These are phyloP conservation scores for Penicillium griseofulvum DNA, from an alignment of 2,329 filamentous ascomycete species.

Conservation along the genomic window DNA sequence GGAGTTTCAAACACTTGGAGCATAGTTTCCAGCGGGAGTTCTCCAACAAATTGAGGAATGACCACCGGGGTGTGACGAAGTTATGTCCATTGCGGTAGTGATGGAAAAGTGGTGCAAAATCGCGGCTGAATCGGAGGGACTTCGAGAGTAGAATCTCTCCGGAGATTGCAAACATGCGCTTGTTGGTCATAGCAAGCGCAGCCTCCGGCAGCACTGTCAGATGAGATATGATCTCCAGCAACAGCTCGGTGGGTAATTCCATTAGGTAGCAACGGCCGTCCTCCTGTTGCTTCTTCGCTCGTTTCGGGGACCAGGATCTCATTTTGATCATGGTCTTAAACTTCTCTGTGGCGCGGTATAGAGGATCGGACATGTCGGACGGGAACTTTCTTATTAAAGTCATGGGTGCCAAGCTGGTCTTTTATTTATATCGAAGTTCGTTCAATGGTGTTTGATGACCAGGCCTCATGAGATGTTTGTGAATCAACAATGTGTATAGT, in stretches of 20 bases:
- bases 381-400: slow-evolving; percentile 14
- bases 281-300: slow-evolving; percentile 15
- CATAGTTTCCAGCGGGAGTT: slow-evolving; percentile 36
- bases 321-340: slow-evolving; percentile 31
- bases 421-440: slow-evolving; percentile 2
- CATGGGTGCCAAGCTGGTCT: slow-evolving; percentile 13
- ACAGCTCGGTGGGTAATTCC: slow-evolving; percentile 39
- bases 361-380: slow-evolving; percentile 28
- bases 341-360: slow-evolving; percentile 31
- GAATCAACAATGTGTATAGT: slow-evolving; percentile 14
- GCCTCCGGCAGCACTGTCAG: slow-evolving; percentile 36
- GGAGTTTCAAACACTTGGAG: slow-evolving; percentile 41
- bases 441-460: slow-evolving; percentile 5
- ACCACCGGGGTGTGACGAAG: slow-evolving; percentile 37
- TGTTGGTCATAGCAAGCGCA: slow-evolving; percentile 40
- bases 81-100: slow-evolving; percentile 40
- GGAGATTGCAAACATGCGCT: slow-evolving; percentile 36
- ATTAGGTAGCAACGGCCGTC: slow-evolving; percentile 32
- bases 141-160: slow-evolving; percentile 31
- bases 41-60: slow-evolving; percentile 37
- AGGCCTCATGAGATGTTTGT: slow-evolving; percentile 11
- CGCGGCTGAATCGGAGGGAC: slow-evolving; percentile 36
- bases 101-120: slow-evolving; percentile 41
- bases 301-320: slow-evolving; percentile 26
- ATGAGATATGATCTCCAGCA: slow-evolving; percentile 39